Conservation (phyloP, 2,329 filamentous ascomycete species). For the Microdochium bolleyi region DNA sequence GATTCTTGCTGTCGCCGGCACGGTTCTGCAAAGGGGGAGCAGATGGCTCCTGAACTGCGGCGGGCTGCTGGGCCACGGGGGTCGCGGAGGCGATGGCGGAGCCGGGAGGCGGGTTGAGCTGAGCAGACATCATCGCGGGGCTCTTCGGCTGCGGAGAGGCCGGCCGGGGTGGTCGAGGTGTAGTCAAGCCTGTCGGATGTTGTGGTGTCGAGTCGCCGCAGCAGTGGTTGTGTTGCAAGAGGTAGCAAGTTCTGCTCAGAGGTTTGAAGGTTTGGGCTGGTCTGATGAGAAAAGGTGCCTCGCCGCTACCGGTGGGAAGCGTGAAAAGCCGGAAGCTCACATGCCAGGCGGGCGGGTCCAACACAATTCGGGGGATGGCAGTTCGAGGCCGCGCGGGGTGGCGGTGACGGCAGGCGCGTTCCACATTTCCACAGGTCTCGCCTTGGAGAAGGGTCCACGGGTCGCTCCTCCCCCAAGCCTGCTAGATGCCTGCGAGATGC, state of each 20-base stretch:
- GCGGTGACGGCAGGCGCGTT: neutral
- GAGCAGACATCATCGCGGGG: slow-evolving; percentile 21
- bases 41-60: slow-evolving; percentile 5
- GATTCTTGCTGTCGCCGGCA: slow-evolving; percentile 33
- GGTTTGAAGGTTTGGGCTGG: neutral
- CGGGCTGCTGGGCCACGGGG: slow-evolving; percentile 5
- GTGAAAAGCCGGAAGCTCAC: neutral
- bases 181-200: neutral
- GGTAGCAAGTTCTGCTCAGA: too few species aligned
- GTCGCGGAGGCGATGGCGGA: slow-evolving; percentile 3
- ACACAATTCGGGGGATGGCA: neutral
- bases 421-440: neutral
- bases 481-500: too few species aligned
- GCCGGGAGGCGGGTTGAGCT: slow-evolving; percentile 15
- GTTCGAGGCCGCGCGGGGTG: neutral
- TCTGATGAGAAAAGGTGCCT: too few species aligned
- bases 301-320: neutral
- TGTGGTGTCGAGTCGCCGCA: neutral
- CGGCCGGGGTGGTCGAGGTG: neutral
- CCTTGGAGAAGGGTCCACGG: too few species aligned
- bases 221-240: neutral
- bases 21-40: slow-evolving; percentile 24
- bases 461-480: neutral
- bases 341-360: neutral
- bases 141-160: neutral